Evolutionary conservation across 208 protist species (phyloP), one percentile per base, ranked within the genome.

Genomic region (Acanthamoeba castellanii): DNA sequence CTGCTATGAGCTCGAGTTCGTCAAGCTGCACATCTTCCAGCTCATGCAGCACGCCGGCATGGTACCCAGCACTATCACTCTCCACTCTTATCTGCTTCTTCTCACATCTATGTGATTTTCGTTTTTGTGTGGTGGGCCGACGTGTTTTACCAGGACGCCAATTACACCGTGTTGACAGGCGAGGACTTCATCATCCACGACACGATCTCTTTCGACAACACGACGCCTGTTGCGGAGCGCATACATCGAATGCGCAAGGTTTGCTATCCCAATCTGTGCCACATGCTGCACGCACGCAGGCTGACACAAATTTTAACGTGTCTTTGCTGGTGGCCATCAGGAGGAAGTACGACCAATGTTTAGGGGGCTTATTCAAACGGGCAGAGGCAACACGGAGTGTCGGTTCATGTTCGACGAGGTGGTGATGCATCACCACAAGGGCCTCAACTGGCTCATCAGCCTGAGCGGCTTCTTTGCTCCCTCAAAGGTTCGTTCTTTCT

Each of bases 171-270:
- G n/a, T 14, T 94, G 32, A 94, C 91, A 8, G 66, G 66, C 14
- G 91, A 94, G 32, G 91, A 94, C 27, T 94, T 94, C 45, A 85
- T 45, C 50, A 85, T 94, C 30, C 91, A 94, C 50, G 91, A 94
- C 34, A 94, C 91, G 8, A 25, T 94, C 52, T 87, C 72, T 1
- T 94, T 85, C 32, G 91, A 78, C 72, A 85, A 94, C 57, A 94
- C 91, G 7, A 94, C 91, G 2, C 91, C 91, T 55, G 91, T 94
- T 14, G 72, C 57, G 11, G 87, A 92, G 61, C 87, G 87, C 59
- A 92, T 72, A n/a, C 61, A 3, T 50, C 87, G 87, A 9, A 4
- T 78, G 22, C 57, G 45, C 37, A 92, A 92, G 87, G 87, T 74
- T 74, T n/a, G 8, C 30, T 25, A 2, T 57, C 52, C 57, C 27